Evolutionary conservation across 2,329 filamentous ascomycete species (phyloP), one percentile per base, ranked within the genome.

Genomic region (Alternaria triticimaculans): DNA sequence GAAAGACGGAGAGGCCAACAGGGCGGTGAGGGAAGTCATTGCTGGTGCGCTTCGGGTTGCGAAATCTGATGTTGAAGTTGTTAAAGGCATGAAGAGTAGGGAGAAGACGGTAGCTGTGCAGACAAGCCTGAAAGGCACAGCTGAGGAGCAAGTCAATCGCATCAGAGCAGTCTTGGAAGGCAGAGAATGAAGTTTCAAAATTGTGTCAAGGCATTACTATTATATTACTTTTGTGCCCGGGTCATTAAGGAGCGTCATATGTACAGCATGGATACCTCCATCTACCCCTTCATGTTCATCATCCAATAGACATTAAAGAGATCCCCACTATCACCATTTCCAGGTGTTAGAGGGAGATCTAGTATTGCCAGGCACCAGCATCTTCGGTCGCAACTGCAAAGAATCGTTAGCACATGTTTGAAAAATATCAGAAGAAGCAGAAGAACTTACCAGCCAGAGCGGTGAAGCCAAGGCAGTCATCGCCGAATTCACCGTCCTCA

Each of bases 1-100:
- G 11, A 84, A 85, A 64, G 88, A 92, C 14, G 89, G 90, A 14
- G 88, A 91, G 73, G 87, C 90, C 6, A 93, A 93, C 74, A 87
- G 86, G 73, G 90, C 90, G 5, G 88, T 92, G 3, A 80, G 88
- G 53, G 82, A 85, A 41, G 79, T 92, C 5, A 80, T 93, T 59
- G 89, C 89, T 66, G 81, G 87, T 87, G 83, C 84, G 6, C 82
- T 92, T 3, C 82, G 83, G 2, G 81, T 90, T 7, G 86, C 90
- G 28, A 92, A 90, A 73, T 89, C 90, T 1, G 84, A 88, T 63
- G 79, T 92, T 1, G 82, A 86, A 46, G 85, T 93, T 44, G 84
- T 86, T 12, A 87, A 87, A 15, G 90, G 90, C 0, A 74, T 85
- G 57, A 92, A 89, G 76, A 89, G 87, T 20, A 84, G 86, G 60